phyloP scores from a whole-genome alignment of 108 stramenopile genomes.

The Schizochytrium sp. region DNA sequence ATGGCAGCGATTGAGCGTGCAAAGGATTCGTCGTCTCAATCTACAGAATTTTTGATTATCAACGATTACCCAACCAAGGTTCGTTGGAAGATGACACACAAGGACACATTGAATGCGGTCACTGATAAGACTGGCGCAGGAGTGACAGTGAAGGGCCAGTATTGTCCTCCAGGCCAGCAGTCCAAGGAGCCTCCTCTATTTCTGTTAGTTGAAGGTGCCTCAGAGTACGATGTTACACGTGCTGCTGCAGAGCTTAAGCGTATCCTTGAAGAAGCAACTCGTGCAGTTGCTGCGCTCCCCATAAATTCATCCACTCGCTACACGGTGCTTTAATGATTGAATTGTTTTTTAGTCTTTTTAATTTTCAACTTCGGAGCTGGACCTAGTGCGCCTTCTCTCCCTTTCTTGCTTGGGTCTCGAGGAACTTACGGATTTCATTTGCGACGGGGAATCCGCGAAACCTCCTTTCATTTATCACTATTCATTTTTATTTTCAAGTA shows the following conservation, averaged over 20 bases:
- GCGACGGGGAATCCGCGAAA: no score
- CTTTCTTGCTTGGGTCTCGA: no score
- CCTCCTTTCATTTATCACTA: no score
- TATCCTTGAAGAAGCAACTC: conserved; percentile 90
- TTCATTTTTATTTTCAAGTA: no score
- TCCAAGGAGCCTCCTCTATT: conserved; percentile 83
- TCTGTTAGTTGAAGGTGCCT: conserved; percentile 86
- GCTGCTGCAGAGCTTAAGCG: conserved; percentile 87
- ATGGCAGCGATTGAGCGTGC: neutral
- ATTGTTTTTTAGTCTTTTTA: no score
- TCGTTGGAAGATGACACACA: conserved; percentile 87
- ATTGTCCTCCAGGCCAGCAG: conserved; percentile 80
- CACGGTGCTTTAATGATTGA: neutral
- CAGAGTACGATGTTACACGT: conserved; percentile 80
- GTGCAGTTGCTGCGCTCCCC: conserved; percentile 8
- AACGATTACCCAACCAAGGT: conserved; percentile 92
- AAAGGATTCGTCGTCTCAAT: conserved; percentile 18
- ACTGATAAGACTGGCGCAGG: conserved; percentile 91
- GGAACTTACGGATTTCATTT: no score
- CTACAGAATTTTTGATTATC: conserved; percentile 79
- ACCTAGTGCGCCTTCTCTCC: no score
- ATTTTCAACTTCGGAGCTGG: no score
- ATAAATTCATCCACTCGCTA: neutral
- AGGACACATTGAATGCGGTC: conserved; percentile 85
- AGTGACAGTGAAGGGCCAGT: conserved; percentile 88